Evolutionary conservation across 2,329 filamentous ascomycete genomes (phyloP), one percentile per base, ranked within the genome.

Genomic region (Botrytis fabae): DNA sequence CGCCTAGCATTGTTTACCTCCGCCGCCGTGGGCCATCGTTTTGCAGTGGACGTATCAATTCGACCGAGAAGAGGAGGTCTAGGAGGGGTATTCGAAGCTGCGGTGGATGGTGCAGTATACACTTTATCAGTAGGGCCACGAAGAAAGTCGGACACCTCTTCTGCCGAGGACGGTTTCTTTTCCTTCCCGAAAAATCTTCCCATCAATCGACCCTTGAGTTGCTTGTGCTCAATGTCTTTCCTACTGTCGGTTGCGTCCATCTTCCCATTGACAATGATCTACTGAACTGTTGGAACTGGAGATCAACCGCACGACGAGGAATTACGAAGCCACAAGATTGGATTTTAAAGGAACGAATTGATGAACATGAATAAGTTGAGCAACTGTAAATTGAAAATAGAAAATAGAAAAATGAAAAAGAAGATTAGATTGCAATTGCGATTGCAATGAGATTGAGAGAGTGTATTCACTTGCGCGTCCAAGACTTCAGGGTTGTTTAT

Each of bases 61-160:
- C 59, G 76, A 69, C 64, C 75, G 77, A 70, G 73, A 65, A 42
- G 75, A 64, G 57, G 76, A 28, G 44, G 70, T 57, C 57, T 69
- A 16, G 70, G 70, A 68, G 75, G 76, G 54, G 63, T 74, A 57
- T 85, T 86, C 51, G 84, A 83, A 44, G 86, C 82, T 76, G 89
- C 48, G 44, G 60, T 71, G 44, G 54, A 60, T 20, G 73, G 69
- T 59, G 61, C 86, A 65, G 84, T 83, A 75, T 85, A 83, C 72
- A 90, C 81, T 74, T 84, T 86, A 80, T 91, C 88, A 74, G 87
- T 82, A 54, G 85, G 83, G 74, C 87, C 86, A 78, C 85, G 85
- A 69, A 91, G 83, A 80, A 91, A 91, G 75, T 86, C 86, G 78
- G 90, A 85, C 75, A 91, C 83, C 68, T 88, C 85, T 77, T 82